These are phyloP conservation scores for Azolla pinnata DNA, from an alignment of 75 land plant species.

Conservation along the genomic window DNA sequence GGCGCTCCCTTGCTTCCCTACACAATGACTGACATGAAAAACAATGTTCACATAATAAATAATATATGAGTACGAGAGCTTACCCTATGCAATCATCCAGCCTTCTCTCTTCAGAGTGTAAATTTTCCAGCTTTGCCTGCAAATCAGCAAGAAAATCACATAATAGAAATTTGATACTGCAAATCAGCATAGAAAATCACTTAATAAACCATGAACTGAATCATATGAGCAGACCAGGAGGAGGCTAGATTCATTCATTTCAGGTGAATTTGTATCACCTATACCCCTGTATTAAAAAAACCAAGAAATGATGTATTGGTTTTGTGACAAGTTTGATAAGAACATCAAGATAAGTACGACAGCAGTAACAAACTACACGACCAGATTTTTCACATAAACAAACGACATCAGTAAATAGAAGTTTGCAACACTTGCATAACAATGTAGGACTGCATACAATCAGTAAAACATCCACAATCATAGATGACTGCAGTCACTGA, in stretches of 20 bases:
- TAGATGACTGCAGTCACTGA: too few species aligned
- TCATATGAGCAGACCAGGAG: not conserved
- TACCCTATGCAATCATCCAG: slow-evolving; percentile 61
- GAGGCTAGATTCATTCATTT: not conserved
- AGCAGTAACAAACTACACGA: too few species aligned
- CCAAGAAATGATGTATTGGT: too few species aligned
- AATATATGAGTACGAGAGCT: not conserved
- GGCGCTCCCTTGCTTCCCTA: slow-evolving; percentile 30
- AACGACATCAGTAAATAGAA: too few species aligned
- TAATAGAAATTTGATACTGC: not conserved
- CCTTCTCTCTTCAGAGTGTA: slow-evolving; percentile 41
- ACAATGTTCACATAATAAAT: not conserved
- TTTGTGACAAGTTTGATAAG: too few species aligned
- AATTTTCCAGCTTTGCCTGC: slow-evolving; percentile 53
- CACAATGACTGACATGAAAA: not conserved
- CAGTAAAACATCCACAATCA: too few species aligned
- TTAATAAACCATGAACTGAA: too few species aligned
- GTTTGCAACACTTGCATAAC: too few species aligned
- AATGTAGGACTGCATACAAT: too few species aligned
- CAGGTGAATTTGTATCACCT: not conserved
- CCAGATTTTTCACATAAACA: too few species aligned
- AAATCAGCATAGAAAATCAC: not conserved
- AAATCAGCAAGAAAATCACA: not conserved
- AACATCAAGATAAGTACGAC: too few species aligned
- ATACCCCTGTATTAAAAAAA: not conserved